These are phyloP conservation scores for Nicotiana tabacum DNA, from an alignment of 257 asterid species.

Conservation along the genomic window DNA sequence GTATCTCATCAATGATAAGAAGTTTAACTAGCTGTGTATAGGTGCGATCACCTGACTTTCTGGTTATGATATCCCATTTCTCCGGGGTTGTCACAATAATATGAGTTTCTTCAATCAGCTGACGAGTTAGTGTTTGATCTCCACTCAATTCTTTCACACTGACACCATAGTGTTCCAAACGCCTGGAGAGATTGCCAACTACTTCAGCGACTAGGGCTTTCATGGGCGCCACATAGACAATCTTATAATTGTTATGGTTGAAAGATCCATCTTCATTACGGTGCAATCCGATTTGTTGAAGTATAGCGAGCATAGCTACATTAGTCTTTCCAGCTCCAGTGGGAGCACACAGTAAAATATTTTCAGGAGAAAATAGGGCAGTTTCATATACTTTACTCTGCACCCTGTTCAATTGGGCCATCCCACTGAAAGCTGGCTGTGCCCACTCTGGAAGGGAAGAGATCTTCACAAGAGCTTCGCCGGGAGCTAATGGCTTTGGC, in stretches of 20 bases:
- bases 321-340: constrained; percentile 48
- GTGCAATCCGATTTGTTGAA: constrained; percentile 32
- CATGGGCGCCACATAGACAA: constrained; percentile 50
- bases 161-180: constrained; percentile 32
- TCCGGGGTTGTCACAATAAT: constrained; percentile 45
- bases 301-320: constrained; percentile 43
- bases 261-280: constrained; percentile 30
- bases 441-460: constrained; percentile 45
- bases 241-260: constrained; percentile 28
- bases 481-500: constrained; percentile 27
- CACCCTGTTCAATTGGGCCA: constrained; percentile 34
- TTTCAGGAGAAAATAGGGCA: constrained; percentile 34
- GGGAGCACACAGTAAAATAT: constrained; percentile 40
- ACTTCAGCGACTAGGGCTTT: constrained; percentile 46
- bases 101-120: constrained; percentile 46
- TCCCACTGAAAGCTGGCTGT: constrained; percentile 36
- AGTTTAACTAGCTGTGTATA: constrained; percentile 40
- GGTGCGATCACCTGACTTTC: constrained; percentile 46
- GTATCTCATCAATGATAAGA: constrained; percentile 40
- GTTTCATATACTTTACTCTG: constrained; percentile 41
- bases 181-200: constrained; percentile 37
- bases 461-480: constrained; percentile 30
- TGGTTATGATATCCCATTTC: constrained; percentile 43
- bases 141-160: constrained; percentile 40
- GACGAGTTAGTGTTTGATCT: constrained; percentile 36